These are phyloP conservation scores for Vigna trinervia DNA, from an alignment of 306 rosid species.

Conservation along the genomic window DNA sequence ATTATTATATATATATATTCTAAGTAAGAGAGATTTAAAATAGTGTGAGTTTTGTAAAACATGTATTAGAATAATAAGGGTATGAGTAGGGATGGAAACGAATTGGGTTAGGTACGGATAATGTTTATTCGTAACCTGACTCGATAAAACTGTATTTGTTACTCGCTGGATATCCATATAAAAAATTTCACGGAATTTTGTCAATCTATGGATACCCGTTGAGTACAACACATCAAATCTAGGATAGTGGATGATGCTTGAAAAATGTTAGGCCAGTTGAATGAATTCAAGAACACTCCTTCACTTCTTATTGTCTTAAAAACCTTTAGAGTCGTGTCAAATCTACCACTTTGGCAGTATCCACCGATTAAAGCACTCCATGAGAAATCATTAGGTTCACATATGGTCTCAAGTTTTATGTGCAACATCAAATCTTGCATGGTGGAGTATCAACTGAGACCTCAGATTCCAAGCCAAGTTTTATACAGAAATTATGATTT, in stretches of 20 bases:
- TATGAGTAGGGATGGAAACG: too few species aligned
- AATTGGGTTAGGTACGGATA: too few species aligned
- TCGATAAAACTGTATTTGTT: too few species aligned
- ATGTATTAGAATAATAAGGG: too few species aligned
- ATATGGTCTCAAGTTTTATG: conserved; percentile 54
- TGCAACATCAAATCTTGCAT: conserved; percentile 58
- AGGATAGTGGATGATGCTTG: conserved; percentile 67
- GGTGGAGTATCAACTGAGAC: conserved; percentile 74
- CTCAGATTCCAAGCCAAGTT: conserved; percentile 63
- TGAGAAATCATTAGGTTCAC: conserved; percentile 64
- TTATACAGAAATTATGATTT: conserved; percentile 58
- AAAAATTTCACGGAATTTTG: too few species aligned
- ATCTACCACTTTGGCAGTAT: conserved; percentile 64
- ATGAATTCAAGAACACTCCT: conserved; percentile 59
- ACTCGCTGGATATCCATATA: too few species aligned
- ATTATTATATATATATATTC: too few species aligned
- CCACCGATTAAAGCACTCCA: conserved; percentile 68
- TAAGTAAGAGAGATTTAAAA: too few species aligned
- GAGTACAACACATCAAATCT: conserved; percentile 57
- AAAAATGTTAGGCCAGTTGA: conserved; percentile 60
- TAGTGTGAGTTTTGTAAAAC: too few species aligned
- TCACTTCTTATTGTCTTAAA: conserved; percentile 56
- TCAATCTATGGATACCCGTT: not conserved
- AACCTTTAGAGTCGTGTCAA: conserved; percentile 53
- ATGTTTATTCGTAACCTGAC: too few species aligned